Evolutionary conservation across 352 stramenopile genomes (phyloP), one percentile per base, ranked within the genome.

Genomic region (Pythium angustatum): DNA sequence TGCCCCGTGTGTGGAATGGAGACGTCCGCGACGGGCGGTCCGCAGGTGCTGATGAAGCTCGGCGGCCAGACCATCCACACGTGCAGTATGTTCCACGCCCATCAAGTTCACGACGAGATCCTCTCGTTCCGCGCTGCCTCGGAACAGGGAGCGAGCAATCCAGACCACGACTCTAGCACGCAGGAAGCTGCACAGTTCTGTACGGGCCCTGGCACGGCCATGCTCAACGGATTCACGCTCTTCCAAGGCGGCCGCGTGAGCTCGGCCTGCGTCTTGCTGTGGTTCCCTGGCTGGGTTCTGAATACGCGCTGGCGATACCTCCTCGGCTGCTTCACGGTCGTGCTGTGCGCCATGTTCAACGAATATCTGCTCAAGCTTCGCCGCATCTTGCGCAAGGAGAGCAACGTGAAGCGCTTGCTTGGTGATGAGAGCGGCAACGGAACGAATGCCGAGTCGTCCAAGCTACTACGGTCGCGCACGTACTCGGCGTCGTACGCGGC

Each of bases 1-100:
- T 91, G 83, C 43, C 83, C 83, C 0, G 78, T 91, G 36, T 91
- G 83, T 34, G 81, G 83, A 48, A 91, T 91, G 83, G 75, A 86
- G 68, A 83, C 81, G 33, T 75, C 73, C 8, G 61, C 75, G 8
- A 62, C 73, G 3, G 59, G 71, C 33, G 81, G 80, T 0, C 83
- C 80, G 5, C 49, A 79, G 50, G 80, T 91, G 41, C 47, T 71
- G 30, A 87, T 87, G 72, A 58, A 66, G 54, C 79, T 90, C 45
- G 79, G 83, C 27, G 67, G 82, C 15, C 83, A 91, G 41, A 63
- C 69, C 14, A 76, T 91, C 52, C 81, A 87, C 60, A 83, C 83
- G 50, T 91, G 83, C 66, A 91, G 81, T 58, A 67, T 90, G 70
- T 78, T 73, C 24, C 83, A 91, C 62, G 83, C 83, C 24, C 80